Evolutionary conservation across 1,139 yeast genomes (phyloP), one percentile per base, ranked within the genome.

Genomic region (Debaryomyces psychrophilus): DNA sequence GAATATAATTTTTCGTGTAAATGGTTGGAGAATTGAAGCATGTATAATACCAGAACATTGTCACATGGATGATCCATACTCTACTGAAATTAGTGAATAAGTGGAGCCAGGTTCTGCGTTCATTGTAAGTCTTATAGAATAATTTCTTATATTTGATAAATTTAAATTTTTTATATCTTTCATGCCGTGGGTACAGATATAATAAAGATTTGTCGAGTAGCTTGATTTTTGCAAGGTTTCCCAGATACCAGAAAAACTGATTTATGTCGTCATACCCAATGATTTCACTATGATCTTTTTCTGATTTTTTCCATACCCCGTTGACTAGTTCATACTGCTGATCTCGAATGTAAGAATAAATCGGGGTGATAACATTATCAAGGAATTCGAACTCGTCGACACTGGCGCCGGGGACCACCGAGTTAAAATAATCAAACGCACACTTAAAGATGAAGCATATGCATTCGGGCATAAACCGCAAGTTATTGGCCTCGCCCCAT

Each of bases 181-280:
- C 65, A 3, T 64, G 59, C 8, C 65, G 60, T 0, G 77, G 71
- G 6, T 77, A 52, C 42, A 74, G 79, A 37, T 82, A 69, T 7
- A 87, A 60, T 40, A 69, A 60, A 17, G 64, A 61, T 0, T 76
- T 77, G 39, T 79, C 73, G 2, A 57, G 52, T 8, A 83, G 58
- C 11, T 58, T 63, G 9, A 90, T 67, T 39, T 76, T 68, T 42
- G 73, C 68, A 9, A 90, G 64, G 0, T 90, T 89, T 46, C 81
- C 77, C 0, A 81, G 77, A 53, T 83, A 83, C 97, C 97, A 90
- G 59, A 90, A 90, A 18, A 86, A 71, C 59, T 87, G 96, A 61
- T 90, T 90, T 44, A 88, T 74, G 61, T 90, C 97, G 62, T 90
- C 97, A 59, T 90, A 90, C 0, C 97, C 96, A 50, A 90, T 83